Base-by-base conservation (phyloP, 2,329 filamentous ascomycete species). In the Cladosporium oxysporum region DNA sequence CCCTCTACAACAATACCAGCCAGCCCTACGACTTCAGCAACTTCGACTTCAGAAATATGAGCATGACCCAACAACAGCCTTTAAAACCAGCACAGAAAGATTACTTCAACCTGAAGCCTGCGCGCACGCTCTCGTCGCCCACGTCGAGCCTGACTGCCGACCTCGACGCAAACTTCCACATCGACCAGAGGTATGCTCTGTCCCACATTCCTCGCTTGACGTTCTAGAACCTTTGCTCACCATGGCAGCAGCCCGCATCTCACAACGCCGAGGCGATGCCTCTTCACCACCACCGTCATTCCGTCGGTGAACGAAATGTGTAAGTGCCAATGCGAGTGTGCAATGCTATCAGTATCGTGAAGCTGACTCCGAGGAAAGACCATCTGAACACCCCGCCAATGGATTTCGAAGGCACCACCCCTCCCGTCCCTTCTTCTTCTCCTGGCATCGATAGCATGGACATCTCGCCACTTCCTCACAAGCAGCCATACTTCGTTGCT, bases 131-230 rank as follows among this genome's bases (percentile, higher is more conserved):
- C 58, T 96, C 93, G 23, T 99, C 95, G 65, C 95, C 95, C 6
- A 93, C 93, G 41, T 89, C 92, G 62, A 96, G 92, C 75, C 83
- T 99, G 72, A 94, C 93, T 50, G 93, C 93, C 68, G 95, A 99
- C 80, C 85, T 98, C 73, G 97, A 93, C 66, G 93, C 97, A 77
- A 99, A 98, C 83, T 96, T 98, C 78, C 91, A 94, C 77, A 91
- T 98, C 77, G 93, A 97, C 79, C 92, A 90, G 76, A 97, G 93
- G 94, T 97, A 58, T 49, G 64, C 29, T 28, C 3, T 41, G 10
- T 72, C 70, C 85, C 82, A 72, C 72, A 74, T 73, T 76, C 71
- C 71, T 72, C 72, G 71, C 68, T 69, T 66, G 66, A 52, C 58
- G 64, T 68, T 66, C 66, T 67, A 67, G 69, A 66, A 68, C 67